Conservation (phyloP, 495 filamentous ascomycete species). For the Neurospora tetrasperma region DNA sequence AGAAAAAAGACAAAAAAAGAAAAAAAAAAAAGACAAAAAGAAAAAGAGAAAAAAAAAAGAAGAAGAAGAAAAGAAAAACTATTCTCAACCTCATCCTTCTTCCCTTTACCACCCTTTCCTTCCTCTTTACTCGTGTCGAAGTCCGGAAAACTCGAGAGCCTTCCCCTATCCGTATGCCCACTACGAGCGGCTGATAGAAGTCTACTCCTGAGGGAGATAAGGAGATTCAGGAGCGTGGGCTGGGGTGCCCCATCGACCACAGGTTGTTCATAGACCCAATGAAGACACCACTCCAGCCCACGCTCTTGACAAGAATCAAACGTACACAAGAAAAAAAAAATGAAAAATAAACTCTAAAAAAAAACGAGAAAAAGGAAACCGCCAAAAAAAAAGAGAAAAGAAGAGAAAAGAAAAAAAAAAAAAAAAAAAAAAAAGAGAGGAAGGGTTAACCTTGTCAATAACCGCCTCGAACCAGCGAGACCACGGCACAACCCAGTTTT, state of each 20-base stretch:
- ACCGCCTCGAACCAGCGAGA: not conserved
- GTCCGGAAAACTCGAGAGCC: not conserved
- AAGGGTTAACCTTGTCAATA: not conserved
- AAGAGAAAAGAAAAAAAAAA: not conserved
- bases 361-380: not conserved
- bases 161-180: not conserved
- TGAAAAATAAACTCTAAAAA: not conserved
- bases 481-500: not conserved
- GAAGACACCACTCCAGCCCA: slow-evolving; percentile 57
- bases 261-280: slow-evolving; percentile 93
- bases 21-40: too few species aligned
- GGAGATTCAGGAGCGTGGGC: slow-evolving; percentile 71
- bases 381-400: too few species aligned
- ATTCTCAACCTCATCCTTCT: not conserved
- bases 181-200: not conserved
- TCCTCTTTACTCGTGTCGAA: not conserved
- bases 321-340: not conserved
- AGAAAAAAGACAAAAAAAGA: too few species aligned
- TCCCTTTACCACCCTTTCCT: not conserved
- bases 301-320: not conserved
- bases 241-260: slow-evolving; percentile 92
- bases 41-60: too few species aligned
- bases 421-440: too few species aligned
- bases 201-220: slow-evolving; percentile 57
- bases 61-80: too few species aligned